Percentiles rank a stretch among this genome's conserved stretches.
These are phyloP conservation scores for Sclerospora graminicola DNA, from an alignment of 352 stramenopile genomes.

Conservation along the genomic window DNA sequence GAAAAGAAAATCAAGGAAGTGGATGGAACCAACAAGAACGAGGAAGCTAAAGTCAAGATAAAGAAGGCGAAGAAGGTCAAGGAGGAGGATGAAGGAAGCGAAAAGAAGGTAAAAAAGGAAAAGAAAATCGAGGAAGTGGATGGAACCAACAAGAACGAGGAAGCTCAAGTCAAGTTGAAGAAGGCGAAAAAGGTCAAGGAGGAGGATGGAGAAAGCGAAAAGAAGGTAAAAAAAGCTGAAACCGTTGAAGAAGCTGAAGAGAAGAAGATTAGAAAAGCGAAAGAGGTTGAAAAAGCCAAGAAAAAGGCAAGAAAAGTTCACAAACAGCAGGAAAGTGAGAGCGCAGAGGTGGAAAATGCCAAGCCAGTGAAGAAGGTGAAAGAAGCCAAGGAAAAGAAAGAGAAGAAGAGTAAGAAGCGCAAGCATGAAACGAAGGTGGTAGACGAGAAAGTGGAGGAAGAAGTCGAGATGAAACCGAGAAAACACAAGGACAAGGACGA, in stretches of 20 bases:
- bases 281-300: conserved; percentile 5
- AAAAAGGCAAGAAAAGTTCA: conserved; percentile 7
- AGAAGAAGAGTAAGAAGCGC: conserved; percentile 31
- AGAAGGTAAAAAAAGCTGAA: background rate
- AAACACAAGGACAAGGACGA: conserved; percentile 25
- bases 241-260: background rate
- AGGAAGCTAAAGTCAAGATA: background rate
- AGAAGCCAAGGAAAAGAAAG: conserved; percentile 11
- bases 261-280: background rate
- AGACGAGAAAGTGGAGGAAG: conserved; percentile 15
- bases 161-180: too few species aligned
- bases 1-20: conserved; percentile 7
- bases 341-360: conserved; percentile 23
- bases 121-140: too few species aligned
- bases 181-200: too few species aligned
- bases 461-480: conserved; percentile 13
- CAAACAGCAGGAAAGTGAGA: conserved; percentile 1
- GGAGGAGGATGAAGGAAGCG: background rate
- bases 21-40: background rate
- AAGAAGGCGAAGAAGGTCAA: background rate
- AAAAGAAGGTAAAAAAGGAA: too few species aligned
- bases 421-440: conserved; percentile 17
- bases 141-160: too few species aligned
- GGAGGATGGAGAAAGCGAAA: too few species aligned
- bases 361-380: too few species aligned